These are phyloP conservation scores for Leucocoprinus birnbaumii DNA, from an alignment of 768 basidiomycete species.

Conservation along the genomic window DNA sequence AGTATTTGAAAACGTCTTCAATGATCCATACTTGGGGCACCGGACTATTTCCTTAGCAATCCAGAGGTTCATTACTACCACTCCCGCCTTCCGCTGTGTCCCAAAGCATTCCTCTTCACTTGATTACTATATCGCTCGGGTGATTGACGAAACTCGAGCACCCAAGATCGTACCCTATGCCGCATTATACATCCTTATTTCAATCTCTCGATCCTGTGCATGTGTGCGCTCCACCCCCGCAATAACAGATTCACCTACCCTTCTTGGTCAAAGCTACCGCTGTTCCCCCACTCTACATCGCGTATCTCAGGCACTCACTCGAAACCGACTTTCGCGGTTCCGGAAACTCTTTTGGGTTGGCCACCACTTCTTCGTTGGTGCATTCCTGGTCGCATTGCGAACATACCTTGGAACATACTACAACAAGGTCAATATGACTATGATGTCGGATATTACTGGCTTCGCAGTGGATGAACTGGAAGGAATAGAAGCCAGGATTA, in stretches of 20 bases:
- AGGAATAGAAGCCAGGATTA: background rate
- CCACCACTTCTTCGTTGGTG: background rate
- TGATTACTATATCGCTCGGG: background rate
- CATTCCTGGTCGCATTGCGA: background rate
- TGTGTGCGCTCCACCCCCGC: background rate
- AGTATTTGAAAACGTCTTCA: background rate
- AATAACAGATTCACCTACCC: background rate
- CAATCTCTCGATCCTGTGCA: background rate
- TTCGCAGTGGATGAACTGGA: background rate
- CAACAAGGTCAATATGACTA: background rate
- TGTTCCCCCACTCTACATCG: background rate
- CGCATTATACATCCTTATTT: background rate
- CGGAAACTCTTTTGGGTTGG: background rate
- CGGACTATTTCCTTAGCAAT: no score
- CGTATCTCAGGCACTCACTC: background rate
- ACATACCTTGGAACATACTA: background rate
- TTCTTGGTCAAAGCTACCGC: no score
- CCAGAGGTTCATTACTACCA: no score
- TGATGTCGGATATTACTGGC: background rate
- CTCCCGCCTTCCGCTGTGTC: no score
- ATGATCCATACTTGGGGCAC: slow-evolving; percentile 20
- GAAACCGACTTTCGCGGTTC: background rate
- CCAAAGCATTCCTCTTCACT: background rate
- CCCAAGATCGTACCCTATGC: background rate
- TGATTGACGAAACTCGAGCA: background rate